Evolutionary conservation across 2,329 filamentous ascomycete genomes (phyloP).

Genomic region (Polytolypa hystricis): DNA sequence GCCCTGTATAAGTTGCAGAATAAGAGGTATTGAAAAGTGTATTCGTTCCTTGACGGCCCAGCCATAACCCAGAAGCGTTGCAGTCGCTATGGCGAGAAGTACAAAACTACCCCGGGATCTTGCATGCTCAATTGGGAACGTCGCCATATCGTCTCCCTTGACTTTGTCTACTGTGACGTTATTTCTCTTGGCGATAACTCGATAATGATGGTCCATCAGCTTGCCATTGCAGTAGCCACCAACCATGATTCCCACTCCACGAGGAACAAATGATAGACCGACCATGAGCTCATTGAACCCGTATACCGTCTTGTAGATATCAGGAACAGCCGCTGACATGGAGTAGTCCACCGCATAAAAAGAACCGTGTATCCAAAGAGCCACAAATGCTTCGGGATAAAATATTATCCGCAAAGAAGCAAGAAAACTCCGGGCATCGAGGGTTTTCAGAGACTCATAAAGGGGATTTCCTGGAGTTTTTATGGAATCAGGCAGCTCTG

Average conservation of each 20-base stretch:
- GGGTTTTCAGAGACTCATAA: neutral
- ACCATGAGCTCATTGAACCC: neutral
- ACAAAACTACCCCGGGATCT: slow-evolving; percentile 9
- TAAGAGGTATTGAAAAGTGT: neutral
- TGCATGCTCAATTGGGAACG: slow-evolving; percentile 22
- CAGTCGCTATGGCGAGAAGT: slow-evolving; percentile 1
- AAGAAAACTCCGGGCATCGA: neutral
- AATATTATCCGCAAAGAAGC: slow-evolving; percentile 1
- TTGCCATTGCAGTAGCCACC: slow-evolving; percentile 33
- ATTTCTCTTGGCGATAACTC: neutral
- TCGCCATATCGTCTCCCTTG: neutral
- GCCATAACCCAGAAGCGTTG: slow-evolving; percentile 1
- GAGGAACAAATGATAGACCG: slow-evolving; percentile 1
- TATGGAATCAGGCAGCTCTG: neutral
- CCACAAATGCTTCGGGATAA: neutral
- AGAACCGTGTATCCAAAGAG: slow-evolving; percentile 1
- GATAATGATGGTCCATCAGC: slow-evolving; percentile 58
- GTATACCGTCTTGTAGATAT: slow-evolving; percentile 3
- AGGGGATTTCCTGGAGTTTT: neutral
- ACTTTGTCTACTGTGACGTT: slow-evolving; percentile 28
- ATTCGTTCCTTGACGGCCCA: neutral
- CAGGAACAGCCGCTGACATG: neutral
- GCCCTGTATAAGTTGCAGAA: slow-evolving; percentile 1
- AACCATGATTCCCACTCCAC: neutral
- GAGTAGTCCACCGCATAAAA: slow-evolving; percentile 3